Conservation (phyloP, 208 protist species). For the Trypanosoma avium region DNA sequence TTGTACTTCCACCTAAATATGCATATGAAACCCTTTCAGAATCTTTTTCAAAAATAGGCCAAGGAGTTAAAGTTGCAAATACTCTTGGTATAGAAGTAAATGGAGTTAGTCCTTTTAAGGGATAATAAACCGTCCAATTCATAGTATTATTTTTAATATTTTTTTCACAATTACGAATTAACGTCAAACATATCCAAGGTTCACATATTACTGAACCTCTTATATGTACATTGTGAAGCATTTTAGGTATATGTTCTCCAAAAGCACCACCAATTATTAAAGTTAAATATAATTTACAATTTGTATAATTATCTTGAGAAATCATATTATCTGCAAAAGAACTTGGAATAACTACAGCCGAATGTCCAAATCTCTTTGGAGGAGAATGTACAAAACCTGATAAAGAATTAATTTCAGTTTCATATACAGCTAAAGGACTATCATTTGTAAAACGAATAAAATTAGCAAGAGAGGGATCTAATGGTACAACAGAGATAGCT, state of each 20-base stretch:
- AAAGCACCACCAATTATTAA: constrained; percentile 34
- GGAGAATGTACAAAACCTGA: background rate
- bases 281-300: constrained; percentile 25
- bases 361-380: constrained; percentile 31
- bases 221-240: constrained; percentile 18
- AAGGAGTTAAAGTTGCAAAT: constrained; percentile 63
- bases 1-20: constrained; percentile 68
- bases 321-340: constrained; percentile 1
- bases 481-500: constrained; percentile 27
- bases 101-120: constrained; percentile 33
- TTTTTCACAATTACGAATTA: constrained; percentile 3
- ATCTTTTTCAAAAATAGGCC: constrained; percentile 28
- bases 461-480: constrained; percentile 15
- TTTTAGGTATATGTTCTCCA: constrained; percentile 14
- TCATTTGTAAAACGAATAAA: constrained; percentile 2
- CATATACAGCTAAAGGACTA: background rate
- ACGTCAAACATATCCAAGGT: constrained; percentile 26
- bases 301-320: background rate
- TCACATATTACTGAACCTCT: constrained; percentile 25
- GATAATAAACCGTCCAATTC: constrained; percentile 40
- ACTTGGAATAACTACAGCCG: constrained; percentile 16
- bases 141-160: too few relatives aligned
- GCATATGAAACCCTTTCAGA: constrained; percentile 32
- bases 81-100: constrained; percentile 36
- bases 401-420: background rate